Conservation (phyloP, 2,329 filamentous ascomycete genomes). For the Colletotrichum gigasporum region DNA sequence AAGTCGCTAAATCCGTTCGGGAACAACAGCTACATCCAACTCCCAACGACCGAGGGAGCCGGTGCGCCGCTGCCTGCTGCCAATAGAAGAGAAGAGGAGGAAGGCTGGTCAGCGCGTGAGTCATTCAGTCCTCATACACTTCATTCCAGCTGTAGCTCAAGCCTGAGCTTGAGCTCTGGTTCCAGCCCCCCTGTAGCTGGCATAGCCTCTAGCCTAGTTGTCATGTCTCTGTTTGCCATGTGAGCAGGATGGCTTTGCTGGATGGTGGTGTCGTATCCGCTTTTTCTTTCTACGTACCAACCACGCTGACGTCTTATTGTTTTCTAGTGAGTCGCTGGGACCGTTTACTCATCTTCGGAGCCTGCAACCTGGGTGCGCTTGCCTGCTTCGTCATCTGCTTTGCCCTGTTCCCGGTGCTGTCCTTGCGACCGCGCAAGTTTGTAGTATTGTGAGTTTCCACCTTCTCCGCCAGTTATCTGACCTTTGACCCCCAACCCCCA, state of each 20-base stretch:
- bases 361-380: conserved; percentile 87
- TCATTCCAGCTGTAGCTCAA: conserved; percentile 32
- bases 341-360: conserved; percentile 88
- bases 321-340: conserved; percentile 94
- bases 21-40: conserved; percentile 85
- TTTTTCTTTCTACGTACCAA: conserved; percentile 32
- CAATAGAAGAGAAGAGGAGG: conserved; percentile 89
- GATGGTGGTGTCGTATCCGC: conserved; percentile 34
- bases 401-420: conserved; percentile 84
- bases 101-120: conserved; percentile 96
- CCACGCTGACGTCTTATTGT: conserved; percentile 41
- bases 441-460: conserved; percentile 85
- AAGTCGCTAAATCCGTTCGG: conserved; percentile 90
- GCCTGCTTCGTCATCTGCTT: conserved; percentile 96
- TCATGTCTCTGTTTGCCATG: conserved; percentile 45
- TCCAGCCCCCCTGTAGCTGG: conserved; percentile 52
- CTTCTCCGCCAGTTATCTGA: conserved; percentile 29
- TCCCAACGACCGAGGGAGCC: conserved; percentile 84
- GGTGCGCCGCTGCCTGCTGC: conserved; percentile 89
- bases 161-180: neutral
- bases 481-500: neutral
- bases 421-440: conserved; percentile 89
- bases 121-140: conserved; percentile 40
- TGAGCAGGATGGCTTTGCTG: conserved; percentile 39
- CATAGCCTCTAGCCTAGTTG: conserved; percentile 55